Evolutionary conservation across 2,329 filamentous ascomycete species (phyloP), one percentile per base, ranked within the genome.

Genomic region (Salinomyces thailandicus): DNA sequence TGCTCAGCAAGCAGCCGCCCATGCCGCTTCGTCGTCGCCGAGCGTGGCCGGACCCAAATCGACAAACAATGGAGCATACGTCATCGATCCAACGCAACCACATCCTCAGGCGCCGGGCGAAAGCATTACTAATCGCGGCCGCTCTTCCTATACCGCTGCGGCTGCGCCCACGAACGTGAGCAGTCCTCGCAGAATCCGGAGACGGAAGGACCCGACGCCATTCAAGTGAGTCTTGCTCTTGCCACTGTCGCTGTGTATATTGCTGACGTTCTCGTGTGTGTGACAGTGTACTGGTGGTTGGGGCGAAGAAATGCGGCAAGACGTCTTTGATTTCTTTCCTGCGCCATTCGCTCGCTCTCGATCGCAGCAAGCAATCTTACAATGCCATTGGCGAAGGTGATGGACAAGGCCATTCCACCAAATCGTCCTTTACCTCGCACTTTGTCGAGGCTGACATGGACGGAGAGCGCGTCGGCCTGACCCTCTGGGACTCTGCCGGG

Each of bases 321-420:
- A 93, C 87, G 0, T 94, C 86, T 1, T 95, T 98, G 63, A 80
- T 98, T 55, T 85, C 95, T 48, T 96, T 98, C 57, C 77, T 98
- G 49, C 85, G 85, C 63, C 83, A 79, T 34, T 81, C 89, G 1
- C 72, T 96, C 36, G 81, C 84, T 13, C 70, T 91, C 36, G 85
- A 86, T n/a, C 64, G 79, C 5, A 84, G 81, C 62, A 93, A 93
- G 64, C 77, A 80, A 26, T 18, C 59, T 48, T 20, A 62, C 54
- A 35, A 59, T 50, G 24, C 34, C 7, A 42, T 46, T 7, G 40
- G 43, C 3, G 36, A 45, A 16, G 31, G 30, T 15, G 41, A 46
- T 19, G 26, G 39, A 5, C 37, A 37, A 9, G 43, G 42, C 37
- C 47, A 46, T 22, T 42, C 41, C 32, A 36, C 41, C 17, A 44